A percentile compares a stretch with the other conserved stretches of the same genome.
Conservation (phyloP, 768 basidiomycete species). For the Termitomyces eurrhizus region DNA sequence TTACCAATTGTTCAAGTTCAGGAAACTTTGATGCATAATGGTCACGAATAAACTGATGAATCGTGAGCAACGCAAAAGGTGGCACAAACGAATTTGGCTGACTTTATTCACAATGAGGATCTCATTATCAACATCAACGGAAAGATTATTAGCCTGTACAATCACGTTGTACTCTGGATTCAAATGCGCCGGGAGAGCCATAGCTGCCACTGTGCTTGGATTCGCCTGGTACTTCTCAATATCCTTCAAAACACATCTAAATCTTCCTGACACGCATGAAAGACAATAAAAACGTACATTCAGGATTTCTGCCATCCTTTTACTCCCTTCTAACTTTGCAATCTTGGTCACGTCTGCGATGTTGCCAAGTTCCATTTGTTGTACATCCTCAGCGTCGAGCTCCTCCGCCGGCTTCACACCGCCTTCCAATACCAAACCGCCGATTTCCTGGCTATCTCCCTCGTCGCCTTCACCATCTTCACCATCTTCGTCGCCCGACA, state of each 20-base stretch:
- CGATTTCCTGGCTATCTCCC: conserved; percentile 40
- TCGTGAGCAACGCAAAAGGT: not conserved
- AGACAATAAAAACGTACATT: conserved; percentile 41
- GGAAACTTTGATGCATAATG: conserved; percentile 96
- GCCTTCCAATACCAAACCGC: conserved; percentile 73
- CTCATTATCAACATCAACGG: conserved; percentile 98
- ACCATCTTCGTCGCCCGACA: conserved; percentile 53
- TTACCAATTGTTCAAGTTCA: conserved; percentile 92
- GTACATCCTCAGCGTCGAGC: conserved; percentile 89
- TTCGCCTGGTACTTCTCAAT: conserved; percentile 82
- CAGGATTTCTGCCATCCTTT: conserved; percentile 82
- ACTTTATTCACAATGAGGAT: conserved; percentile 96
- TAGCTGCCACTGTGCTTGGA: conserved; percentile 75
- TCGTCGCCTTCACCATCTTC: conserved; percentile 44
- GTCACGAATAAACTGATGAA: conserved; percentile 88
- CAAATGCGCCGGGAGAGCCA: conserved; percentile 76
- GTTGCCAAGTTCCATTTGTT: conserved; percentile 84
- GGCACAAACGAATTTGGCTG: conserved; percentile 1
- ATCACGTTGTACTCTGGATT: conserved; percentile 97
- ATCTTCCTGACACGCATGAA: not conserved
- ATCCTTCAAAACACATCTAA: conserved; percentile 49
- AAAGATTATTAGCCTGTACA: conserved; percentile 95
- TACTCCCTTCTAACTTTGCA: conserved; percentile 86
- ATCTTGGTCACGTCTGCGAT: conserved; percentile 87
- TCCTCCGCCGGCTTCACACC: conserved; percentile 95